Conservation (phyloP, 805 yeast genomes). For the Teunomyces tritomae region DNA sequence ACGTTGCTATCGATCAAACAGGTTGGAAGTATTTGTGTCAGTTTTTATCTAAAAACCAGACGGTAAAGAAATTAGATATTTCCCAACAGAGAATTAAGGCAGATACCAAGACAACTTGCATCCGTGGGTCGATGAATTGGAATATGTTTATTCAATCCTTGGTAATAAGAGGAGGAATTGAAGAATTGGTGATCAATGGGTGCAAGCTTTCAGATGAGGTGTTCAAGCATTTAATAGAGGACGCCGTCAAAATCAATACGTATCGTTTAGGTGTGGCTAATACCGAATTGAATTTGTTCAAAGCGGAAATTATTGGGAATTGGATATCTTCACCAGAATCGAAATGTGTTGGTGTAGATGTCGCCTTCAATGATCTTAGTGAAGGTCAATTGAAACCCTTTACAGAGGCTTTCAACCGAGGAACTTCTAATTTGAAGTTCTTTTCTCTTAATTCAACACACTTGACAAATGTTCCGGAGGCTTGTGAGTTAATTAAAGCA, state of each 20-base stretch:
- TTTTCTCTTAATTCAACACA: constrained; percentile 54
- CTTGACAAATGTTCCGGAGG: constrained; percentile 40
- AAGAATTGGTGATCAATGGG: constrained; percentile 57
- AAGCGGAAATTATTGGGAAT: constrained; percentile 41
- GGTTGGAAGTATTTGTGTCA: constrained; percentile 55
- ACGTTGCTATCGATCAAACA: constrained; percentile 49
- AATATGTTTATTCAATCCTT: constrained; percentile 43
- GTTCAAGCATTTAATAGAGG: constrained; percentile 39
- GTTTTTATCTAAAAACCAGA: constrained; percentile 41
- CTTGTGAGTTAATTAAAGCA: constrained; percentile 33
- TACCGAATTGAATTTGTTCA: constrained; percentile 43
- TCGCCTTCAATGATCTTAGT: constrained; percentile 53
- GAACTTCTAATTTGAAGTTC: constrained; percentile 39
- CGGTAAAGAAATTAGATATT: constrained; percentile 51
- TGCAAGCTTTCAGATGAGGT: constrained; percentile 45
- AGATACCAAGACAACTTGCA: constrained; percentile 35
- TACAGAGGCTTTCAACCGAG: constrained; percentile 37
- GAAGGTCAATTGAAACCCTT: constrained; percentile 47
- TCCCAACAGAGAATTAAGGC: constrained; percentile 53
- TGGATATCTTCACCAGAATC: constrained; percentile 47
- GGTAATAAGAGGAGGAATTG: constrained; percentile 49
- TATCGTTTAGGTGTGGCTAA: constrained; percentile 54
- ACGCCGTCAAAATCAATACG: constrained; percentile 42
- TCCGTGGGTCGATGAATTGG: constrained; percentile 55
- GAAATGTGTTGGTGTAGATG: constrained; percentile 53